A percentile compares a stretch with the other conserved stretches of the same genome.
These are phyloP conservation scores for Hordeum marinum DNA, from an alignment of 176 grass and related monocot genomes.

Conservation along the genomic window DNA sequence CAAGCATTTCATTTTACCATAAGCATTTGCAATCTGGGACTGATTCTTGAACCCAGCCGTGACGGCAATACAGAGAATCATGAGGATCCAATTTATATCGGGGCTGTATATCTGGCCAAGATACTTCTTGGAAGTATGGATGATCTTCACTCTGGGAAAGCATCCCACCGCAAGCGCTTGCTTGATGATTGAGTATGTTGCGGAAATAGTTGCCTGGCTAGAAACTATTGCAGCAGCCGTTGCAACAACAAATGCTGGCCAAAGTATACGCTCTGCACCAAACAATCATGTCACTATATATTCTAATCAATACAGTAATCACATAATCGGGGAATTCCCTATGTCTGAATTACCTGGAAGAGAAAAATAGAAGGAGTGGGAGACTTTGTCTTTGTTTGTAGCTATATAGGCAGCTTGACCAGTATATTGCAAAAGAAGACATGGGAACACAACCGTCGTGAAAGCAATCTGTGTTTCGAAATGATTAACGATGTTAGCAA, in stretches of 20 bases:
- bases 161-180: constrained; percentile 83
- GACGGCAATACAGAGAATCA: constrained; percentile 72
- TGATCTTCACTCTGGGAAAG: constrained; percentile 82
- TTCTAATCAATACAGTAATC: neutral
- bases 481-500: neutral
- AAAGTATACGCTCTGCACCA: constrained; percentile 50
- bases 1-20: constrained; percentile 35
- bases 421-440: constrained; percentile 84
- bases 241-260: constrained; percentile 69
- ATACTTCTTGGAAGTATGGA: constrained; percentile 80
- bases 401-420: constrained; percentile 82
- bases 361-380: constrained; percentile 64
- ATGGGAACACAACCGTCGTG: constrained; percentile 73
- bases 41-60: constrained; percentile 73
- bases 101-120: constrained; percentile 91
- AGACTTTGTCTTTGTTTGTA: constrained; percentile 8
- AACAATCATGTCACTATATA: neutral
- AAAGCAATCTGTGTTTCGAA: constrained; percentile 66
- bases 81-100: constrained; percentile 86
- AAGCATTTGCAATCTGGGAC: constrained; percentile 82
- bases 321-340: neutral
- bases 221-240: constrained; percentile 79
- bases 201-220: constrained; percentile 91
- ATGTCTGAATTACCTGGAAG: constrained; percentile 51
- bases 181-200: constrained; percentile 82